Evolutionary conservation across 2,329 filamentous ascomycete species (phyloP), one percentile per base, ranked within the genome.

Genomic region (Exophiala bonariae): DNA sequence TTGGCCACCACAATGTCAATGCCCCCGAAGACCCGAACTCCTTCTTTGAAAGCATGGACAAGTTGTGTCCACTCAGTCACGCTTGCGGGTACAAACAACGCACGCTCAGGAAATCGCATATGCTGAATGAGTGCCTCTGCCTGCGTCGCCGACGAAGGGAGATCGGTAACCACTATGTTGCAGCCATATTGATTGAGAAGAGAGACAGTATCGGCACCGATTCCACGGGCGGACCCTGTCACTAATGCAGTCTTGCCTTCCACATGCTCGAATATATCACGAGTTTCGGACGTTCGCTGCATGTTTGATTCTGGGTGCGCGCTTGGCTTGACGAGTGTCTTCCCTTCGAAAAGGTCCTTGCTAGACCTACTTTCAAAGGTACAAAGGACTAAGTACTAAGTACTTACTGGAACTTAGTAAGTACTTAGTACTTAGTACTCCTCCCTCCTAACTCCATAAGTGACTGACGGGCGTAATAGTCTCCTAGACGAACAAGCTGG

Each of bases 101-200:
- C 67, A 3, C 69, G 65, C 17, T 44, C 20, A 4, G 42, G 42
- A 26, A 26, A 32, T 38, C 18, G 22, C 32, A 44, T 23, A 13
- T 31, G 37, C 19, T 18, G 13, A 6, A 75, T 61, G 4, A 71
- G 59, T 3, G 71, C 63, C 16, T 70, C 71, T 28, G 65, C 69
- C 10, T 44, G 42, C 22, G 13, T 67, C 67, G 13, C 64, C 54
- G 2, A 52, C 38, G 49, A 69, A 59, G 58, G 16, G 1, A 44
- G 28, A 22, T 44, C 42, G 18, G 20, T 31, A 18, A 38, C 37
- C 10, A 73, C 59, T 46, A 73, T 62, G 49, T 73, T 69, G 19
- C 71, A 67, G 16, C 71, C 70, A n/a, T 69, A 69, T 49, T 73
- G 69, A n/a, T 71, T 70, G 28, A 73, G 56, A 4, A 66, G 68